Base-by-base conservation (phyloP, 2,329 filamentous ascomycete genomes). In the Penicillium polonicum region DNA sequence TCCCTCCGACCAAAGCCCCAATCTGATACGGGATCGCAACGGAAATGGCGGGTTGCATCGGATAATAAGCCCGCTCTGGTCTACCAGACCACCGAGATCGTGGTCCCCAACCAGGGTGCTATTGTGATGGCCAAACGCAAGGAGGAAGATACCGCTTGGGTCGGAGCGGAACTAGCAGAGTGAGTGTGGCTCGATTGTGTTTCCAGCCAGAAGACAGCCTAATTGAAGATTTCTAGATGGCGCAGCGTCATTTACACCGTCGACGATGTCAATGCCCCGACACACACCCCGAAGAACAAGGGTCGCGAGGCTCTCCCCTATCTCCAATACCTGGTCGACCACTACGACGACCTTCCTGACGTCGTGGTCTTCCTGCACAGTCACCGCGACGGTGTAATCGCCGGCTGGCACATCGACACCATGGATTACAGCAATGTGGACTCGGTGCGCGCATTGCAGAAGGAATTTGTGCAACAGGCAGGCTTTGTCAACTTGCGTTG, bases 401-500 rank as follows among this genome's bases (percentile, higher is more conserved):
- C 55, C 45, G 76, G 80, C 36, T 85, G 83, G 83, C 83, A 86
- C 71, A 85, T 83, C 66, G 82, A 85, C 60, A 79, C 80, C 57
- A 78, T 79, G 49, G 76, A 81, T 52, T 80, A 83, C 74, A 82
- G 83, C 71, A 80, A 79, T 19, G 76, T 85, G 17, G 75, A 79
- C 4, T 76, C 80, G 4, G 75, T 86, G 39, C 78, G 76, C 45
- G 72, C 74, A 35, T 76, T 86, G 27, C 79, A 78, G 27, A 68
- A 81, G 35, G 72, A 80, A 13, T 79, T 81, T 57, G 76, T 87
- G 3, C 75, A 77, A 41, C 68, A 76, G 45, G 72, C 78, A 48
- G 84, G 84, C 17, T 87, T 85, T 68, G 80, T 82, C 63, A 87
- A 85, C 65, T 74, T 87, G 51, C 81, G 85, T 50, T 87, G 85